Base-by-base conservation (phyloP, 768 basidiomycete genomes). In the Clavaria fumosa region DNA sequence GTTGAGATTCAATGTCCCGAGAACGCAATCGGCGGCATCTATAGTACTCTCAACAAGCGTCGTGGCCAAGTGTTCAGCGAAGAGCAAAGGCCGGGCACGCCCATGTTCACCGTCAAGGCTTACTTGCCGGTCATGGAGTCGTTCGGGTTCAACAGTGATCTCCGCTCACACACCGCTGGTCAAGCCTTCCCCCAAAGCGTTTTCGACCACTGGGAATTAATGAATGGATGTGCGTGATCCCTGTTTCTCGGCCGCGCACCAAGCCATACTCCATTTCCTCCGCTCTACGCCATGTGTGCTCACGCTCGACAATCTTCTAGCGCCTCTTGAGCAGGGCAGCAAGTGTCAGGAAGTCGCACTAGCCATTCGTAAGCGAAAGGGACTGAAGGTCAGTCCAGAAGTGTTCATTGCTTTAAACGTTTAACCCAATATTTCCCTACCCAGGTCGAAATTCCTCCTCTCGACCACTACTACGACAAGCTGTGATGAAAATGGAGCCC, bases 31-130 rank as follows among this genome's bases (percentile, higher is more conserved):
- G 93, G 91, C 61, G 91, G 93, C 69, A 86, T 97, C 62, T 96
- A 96, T 78, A 73, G 70, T 38, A 73, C 72, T 45, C 61, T 89
- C 64, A 97, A 95, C 76, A 88, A 82, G 66, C 84, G 90, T 55
- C 85, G 91, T 74, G 93, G 93, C 46, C 90, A 95, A 58, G 93
- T 99, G 44, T 93, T 91, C 74, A 83, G 81, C 49, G 85, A 96
- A 62, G 93, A 96, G 62, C 95, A 97, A 64, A 69, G 91, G 52
- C 68, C 77, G 3, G 93, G 95, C 66, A 99, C 95, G 12, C 95
- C 95, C 45, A 95, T 96, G 89, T 93, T 93, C 78, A 97, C 82
- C 33, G 81, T 99, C 63, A 97, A 95, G 74, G 90, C 90, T 18
- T 89, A 88, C 69, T 69, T 90, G 27, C 88, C 89, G 50, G 85